Evolutionary conservation across 2,329 filamentous ascomycete species (phyloP), one percentile per base, ranked within the genome.

Genomic region (Colletotrichum eleusines): DNA sequence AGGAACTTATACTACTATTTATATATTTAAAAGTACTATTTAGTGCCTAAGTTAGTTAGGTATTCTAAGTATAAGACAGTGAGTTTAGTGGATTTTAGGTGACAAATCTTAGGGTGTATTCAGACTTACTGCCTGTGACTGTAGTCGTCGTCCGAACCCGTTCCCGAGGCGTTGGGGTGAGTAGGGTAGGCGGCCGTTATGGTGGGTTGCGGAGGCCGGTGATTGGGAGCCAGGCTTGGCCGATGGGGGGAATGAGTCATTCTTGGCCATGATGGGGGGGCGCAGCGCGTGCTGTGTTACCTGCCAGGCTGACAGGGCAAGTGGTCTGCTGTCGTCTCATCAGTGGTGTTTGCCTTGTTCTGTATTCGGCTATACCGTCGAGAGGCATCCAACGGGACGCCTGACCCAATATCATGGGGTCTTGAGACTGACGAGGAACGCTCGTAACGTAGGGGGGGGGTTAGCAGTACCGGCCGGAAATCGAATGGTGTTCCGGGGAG

Each of bases 171-270:
- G 31, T 38, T 50, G 33, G 31, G 9, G 20, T 42, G 58, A 33
- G 40, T 9, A 23, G 46, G 8, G 35, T 26, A 35, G 46, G 23
- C 3, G 59, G 46, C 8, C 35, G 33, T 55, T 1, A 23, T n/a
- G 67, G 63, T 33, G 67, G 63, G 63, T 38, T 55, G 67, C 23
- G n/a, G 12, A 16, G 50, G 33, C 7, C n/a, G 20, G 8, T 67
- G 57, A 70, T 70, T 70, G 63, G 67, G 26, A 7, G 26, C 20
- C 14, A 46, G 57, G 33, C 16, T 26, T 7, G 3, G 33, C 16
- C 16, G 50, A 58, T 51, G 55, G 33, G 55, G 33, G 28, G 26
- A 62, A 57, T 70, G 67, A 70, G 48, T 70, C 67, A 70, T 70
- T 26, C 63, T 70, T 70, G 67, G 67, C 57, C 40, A 50, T 61